Conservation (phyloP, 345 rosid species). For the Aegle marmelos region DNA sequence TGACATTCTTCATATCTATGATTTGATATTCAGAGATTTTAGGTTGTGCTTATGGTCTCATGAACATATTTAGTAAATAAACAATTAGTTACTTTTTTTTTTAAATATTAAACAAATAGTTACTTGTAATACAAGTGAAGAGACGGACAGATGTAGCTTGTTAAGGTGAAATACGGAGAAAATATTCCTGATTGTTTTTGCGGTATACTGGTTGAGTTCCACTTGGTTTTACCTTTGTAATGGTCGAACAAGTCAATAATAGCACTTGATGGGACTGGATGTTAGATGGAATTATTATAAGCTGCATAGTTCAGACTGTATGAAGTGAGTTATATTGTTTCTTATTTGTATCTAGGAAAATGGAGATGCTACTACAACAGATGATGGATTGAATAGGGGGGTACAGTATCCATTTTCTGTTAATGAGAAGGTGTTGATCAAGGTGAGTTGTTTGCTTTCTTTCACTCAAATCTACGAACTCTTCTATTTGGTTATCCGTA, state of each 20-base stretch:
- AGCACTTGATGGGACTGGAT: not conserved
- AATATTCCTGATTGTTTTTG: not conserved
- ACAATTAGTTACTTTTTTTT: not conserved
- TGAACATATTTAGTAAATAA: not conserved
- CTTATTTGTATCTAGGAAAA: constrained; percentile 52
- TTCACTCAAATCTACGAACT: not conserved
- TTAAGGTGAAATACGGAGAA: not conserved
- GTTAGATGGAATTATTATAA: not conserved
- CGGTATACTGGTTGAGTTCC: not conserved
- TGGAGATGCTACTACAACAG: constrained; percentile 60
- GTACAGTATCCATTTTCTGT: constrained; percentile 91
- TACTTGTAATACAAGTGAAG: not conserved
- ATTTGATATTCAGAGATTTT: not conserved
- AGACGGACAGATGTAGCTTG: not conserved
- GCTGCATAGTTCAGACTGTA: not conserved
- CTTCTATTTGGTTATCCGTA: constrained; percentile 2
- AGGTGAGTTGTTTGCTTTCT: constrained; percentile 41
- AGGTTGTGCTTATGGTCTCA: not conserved
- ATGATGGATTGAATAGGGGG: constrained; percentile 62
- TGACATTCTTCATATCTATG: constrained; percentile 4
- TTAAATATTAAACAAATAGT: too few species aligned
- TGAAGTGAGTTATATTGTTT: not conserved
- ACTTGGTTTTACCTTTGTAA: not conserved
- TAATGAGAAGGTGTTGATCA: constrained; percentile 90
- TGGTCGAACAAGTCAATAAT: not conserved